A percentile compares a stretch with the other conserved stretches of the same genome.
Evolutionary conservation across 805 yeast species (phyloP).

Genomic region (Ogataea paradorogensis): DNA sequence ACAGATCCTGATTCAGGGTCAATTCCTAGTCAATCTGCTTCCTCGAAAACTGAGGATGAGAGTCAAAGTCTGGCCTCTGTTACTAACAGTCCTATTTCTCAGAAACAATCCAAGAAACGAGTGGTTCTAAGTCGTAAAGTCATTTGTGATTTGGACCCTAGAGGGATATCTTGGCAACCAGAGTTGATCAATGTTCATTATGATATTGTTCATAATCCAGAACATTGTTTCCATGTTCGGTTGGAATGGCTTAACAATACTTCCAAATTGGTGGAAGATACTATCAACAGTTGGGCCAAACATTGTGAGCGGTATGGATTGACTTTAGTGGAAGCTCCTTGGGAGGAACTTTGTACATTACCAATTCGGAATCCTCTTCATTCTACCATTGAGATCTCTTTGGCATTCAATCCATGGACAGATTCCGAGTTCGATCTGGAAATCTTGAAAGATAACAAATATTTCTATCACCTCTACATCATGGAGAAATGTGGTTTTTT

Average conservation of each 20-base stretch:
- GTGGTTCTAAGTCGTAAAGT: conserved; percentile 68
- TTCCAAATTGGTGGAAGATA: conserved; percentile 77
- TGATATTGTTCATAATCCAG: conserved; percentile 90
- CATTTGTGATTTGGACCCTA: conserved; percentile 72
- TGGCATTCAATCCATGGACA: conserved; percentile 70
- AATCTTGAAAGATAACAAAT: conserved; percentile 49
- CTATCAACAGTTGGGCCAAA: conserved; percentile 73
- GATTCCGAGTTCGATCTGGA: conserved; percentile 50
- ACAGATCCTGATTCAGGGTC: conserved; percentile 37
- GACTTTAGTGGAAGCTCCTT: conserved; percentile 81
- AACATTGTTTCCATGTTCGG: conserved; percentile 87
- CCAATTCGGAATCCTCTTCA: conserved; percentile 84
- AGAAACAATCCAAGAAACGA: conserved; percentile 1
- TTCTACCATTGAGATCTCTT: conserved; percentile 66
- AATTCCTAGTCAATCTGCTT: conserved; percentile 12
- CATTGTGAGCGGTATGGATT: conserved; percentile 84
- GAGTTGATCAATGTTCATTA: conserved; percentile 82
- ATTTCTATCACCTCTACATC: conserved; percentile 75
- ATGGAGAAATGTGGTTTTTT: conserved; percentile 70
- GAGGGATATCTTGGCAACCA: conserved; percentile 64
- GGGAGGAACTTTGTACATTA: conserved; percentile 77
- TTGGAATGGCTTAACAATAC: conserved; percentile 93
- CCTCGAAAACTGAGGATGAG: conserved; percentile 9
- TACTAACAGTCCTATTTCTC: neutral
- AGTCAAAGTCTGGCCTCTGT: neutral